phyloP scores from a whole-genome alignment of 2,329 filamentous ascomycete species.

The Phialemonium atrogriseum region DNA sequence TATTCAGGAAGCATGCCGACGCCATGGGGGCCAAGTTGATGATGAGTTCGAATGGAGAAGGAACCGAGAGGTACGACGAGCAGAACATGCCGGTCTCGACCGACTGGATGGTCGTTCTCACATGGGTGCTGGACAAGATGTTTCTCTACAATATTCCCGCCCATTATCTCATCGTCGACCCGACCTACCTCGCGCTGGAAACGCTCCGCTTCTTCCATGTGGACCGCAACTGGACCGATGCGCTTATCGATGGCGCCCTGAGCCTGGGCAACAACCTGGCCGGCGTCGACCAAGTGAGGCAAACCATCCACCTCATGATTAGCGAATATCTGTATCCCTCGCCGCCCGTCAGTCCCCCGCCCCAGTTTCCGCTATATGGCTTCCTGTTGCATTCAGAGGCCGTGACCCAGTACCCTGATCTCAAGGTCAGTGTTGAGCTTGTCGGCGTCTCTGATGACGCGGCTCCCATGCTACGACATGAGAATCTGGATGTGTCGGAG shows the following conservation, averaged over 20 bases:
- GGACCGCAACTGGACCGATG: slow-evolving; percentile 28
- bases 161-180: slow-evolving; percentile 26
- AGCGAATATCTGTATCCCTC: slow-evolving; percentile 13
- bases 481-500: not conserved
- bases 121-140: slow-evolving; percentile 7
- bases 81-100: not conserved
- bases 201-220: slow-evolving; percentile 28
- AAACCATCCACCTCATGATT: slow-evolving; percentile 16
- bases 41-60: not conserved
- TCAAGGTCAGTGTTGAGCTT: slow-evolving; percentile 6
- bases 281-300: slow-evolving; percentile 11
- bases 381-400: slow-evolving; percentile 21
- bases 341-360: slow-evolving; percentile 5
- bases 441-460: no score
- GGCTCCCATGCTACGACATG: not conserved
- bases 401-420: slow-evolving; percentile 19
- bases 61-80: not conserved
- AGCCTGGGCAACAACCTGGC: slow-evolving; percentile 25
- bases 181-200: slow-evolving; percentile 21
- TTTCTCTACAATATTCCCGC: slow-evolving; percentile 6
- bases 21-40: not conserved
- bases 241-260: slow-evolving; percentile 30
- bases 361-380: slow-evolving; percentile 21
- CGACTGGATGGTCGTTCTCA: slow-evolving; percentile 3
- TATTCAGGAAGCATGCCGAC: not conserved